Evolutionary conservation across 2,329 filamentous ascomycete genomes (phyloP).

Genomic region (Verticillium nubilum): DNA sequence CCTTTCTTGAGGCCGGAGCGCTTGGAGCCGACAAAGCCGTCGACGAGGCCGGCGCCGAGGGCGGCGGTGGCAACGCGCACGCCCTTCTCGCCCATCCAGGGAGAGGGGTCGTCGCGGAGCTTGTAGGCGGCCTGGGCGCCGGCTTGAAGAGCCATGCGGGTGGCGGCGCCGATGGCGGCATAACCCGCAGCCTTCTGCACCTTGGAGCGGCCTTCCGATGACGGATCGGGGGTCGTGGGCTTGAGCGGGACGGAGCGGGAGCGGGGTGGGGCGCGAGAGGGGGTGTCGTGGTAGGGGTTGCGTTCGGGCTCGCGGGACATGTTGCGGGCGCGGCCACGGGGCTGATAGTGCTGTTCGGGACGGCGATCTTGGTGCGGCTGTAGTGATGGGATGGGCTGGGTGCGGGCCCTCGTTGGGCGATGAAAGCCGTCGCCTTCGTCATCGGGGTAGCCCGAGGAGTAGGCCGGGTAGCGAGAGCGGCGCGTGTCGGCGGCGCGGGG

Average conservation of each 20-base stretch:
- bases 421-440: constrained; percentile 2
- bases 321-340: constrained; percentile 1
- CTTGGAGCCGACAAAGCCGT: constrained; percentile 36
- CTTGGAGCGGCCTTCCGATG: constrained; percentile 11
- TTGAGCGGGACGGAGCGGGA: constrained; percentile 1
- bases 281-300: background rate
- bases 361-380: background rate
- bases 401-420: background rate
- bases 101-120: constrained; percentile 35
- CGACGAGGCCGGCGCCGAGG: constrained; percentile 41
- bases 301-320: constrained; percentile 2
- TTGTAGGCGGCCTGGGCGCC: constrained; percentile 43
- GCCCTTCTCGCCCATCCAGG: constrained; percentile 43
- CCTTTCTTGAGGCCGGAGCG: constrained; percentile 15
- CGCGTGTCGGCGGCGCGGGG: constrained; percentile 11
- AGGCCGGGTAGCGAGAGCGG: constrained; percentile 6
- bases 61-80: constrained; percentile 43
- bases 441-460: background rate
- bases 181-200: constrained; percentile 11
- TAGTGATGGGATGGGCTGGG: background rate
- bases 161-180: constrained; percentile 22
- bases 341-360: background rate
- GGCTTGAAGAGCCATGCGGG: constrained; percentile 39
- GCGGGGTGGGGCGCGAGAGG: background rate
- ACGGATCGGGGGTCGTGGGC: background rate